A percentile compares a stretch with the other conserved stretches of the same genome.
These are phyloP conservation scores for Blastocystis sp. DNA, from an alignment of 352 stramenopile species.

Conservation along the genomic window DNA sequence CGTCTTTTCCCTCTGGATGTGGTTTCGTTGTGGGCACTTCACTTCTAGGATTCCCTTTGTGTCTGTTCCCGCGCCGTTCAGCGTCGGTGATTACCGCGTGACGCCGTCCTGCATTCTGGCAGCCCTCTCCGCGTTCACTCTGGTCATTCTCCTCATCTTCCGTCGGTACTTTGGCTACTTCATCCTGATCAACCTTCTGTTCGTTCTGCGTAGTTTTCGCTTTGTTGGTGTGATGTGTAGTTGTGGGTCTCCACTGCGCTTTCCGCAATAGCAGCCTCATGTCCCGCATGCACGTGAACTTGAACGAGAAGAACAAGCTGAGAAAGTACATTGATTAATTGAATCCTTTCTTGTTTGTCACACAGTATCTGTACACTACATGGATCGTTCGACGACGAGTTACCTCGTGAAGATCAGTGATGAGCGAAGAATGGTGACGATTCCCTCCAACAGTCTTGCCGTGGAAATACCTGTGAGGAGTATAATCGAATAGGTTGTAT, in stretches of 20 bases:
- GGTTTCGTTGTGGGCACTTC: background rate
- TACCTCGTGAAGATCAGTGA: conserved; percentile 6
- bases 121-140: background rate
- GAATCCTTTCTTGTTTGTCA: background rate
- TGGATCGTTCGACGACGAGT: background rate
- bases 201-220: background rate
- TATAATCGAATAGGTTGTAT: background rate
- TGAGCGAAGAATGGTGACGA: background rate
- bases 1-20: conserved; percentile 1
- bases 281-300: conserved; percentile 12
- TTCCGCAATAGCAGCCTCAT: conserved; percentile 28
- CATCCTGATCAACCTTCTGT: conserved; percentile 9
- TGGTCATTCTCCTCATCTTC: conserved; percentile 19
- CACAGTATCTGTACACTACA: background rate
- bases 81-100: background rate
- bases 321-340: conserved; percentile 27
- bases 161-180: conserved; percentile 11
- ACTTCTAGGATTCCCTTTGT: conserved; percentile 5
- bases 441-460: background rate
- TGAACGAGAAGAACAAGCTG: conserved; percentile 39
- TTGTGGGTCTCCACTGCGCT: conserved; percentile 15
- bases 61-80: background rate
- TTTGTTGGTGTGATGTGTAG: background rate
- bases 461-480: background rate
- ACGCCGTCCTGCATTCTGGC: conserved; percentile 8